Evolutionary conservation across 2,329 filamentous ascomycete genomes (phyloP), one percentile per base, ranked within the genome.

Genomic region (Proliferodiscus dingleyae): DNA sequence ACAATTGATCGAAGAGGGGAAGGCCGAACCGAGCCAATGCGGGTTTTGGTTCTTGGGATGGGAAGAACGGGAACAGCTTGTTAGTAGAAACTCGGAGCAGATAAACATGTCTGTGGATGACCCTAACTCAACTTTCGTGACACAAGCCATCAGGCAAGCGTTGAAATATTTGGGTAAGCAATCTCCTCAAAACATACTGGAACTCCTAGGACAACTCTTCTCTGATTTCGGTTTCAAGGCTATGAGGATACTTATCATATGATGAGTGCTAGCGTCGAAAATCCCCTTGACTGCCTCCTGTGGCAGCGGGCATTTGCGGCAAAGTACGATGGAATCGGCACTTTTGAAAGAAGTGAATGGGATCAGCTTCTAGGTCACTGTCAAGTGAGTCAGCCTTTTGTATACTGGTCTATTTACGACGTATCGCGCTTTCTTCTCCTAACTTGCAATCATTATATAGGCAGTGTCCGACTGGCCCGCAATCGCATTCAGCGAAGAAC

Each of bases 171-270:
- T 29, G 5, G 26, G 26, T 29, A 10, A n/a, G n/a, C n/a, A n/a
- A 3, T 29, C 3, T n/a, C 26, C n/a, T 9, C 26, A n/a, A n/a
- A n/a, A n/a, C n/a, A n/a, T n/a, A n/a, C n/a, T n/a, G n/a, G n/a
- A n/a, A n/a, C 26, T 29, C 26, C n/a, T n/a, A 3, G 26, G n/a
- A 29, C 10, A 10, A 9, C 26, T 29, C 26, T 10, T 29, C 26
- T 3, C 26, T 29, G n/a, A 74, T 87, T 62, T 75, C n/a, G 81
- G 60, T 71, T 78, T 56, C 72, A 87, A 32, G 83, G 83, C 51
- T 85, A 81, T 63, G 69, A 76, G 56, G 79, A 84, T 64, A 82
- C 78, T 49, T 86, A 87, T 71, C 83, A 87, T 70, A 85, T 85
- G 81, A 82, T 84, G 78, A 81, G 75, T 57, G 79, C 77, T 54